Percentiles rank a stretch among this genome's conserved stretches.
Conservation (phyloP, 129 eudicot species). For the Helianthus tuberosus region DNA sequence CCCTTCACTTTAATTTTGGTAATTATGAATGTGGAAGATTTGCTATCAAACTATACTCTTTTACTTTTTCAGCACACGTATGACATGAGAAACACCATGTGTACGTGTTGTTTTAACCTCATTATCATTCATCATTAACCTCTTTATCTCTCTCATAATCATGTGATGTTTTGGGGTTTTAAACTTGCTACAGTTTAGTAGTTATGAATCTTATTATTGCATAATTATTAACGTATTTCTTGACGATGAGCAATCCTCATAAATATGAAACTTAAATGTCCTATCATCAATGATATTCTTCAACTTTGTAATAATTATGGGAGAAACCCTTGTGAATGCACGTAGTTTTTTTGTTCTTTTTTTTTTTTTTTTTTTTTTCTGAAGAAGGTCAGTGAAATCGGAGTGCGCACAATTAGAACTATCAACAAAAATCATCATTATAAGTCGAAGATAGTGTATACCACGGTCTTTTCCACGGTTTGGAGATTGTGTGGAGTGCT, state of each 20-base stretch:
- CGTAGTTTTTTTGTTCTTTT: neutral
- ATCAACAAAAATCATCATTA: too few relatives aligned
- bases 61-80: slow-evolving; percentile 31
- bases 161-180: slow-evolving; percentile 32
- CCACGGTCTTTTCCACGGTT: too few relatives aligned
- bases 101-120: slow-evolving; percentile 26
- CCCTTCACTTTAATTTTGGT: slow-evolving; percentile 31
- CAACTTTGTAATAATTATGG: neutral
- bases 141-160: slow-evolving; percentile 10
- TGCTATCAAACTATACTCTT: slow-evolving; percentile 25
- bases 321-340: neutral
- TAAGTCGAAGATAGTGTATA: too few relatives aligned
- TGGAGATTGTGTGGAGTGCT: too few relatives aligned
- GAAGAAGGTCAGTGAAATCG: neutral
- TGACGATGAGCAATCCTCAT: neutral
- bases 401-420: too few relatives aligned
- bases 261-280: neutral
- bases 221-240: slow-evolving; percentile 19
- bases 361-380: neutral
- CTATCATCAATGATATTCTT: neutral
- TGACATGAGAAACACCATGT: neutral
- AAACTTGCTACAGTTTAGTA: slow-evolving; percentile 14
- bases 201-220: slow-evolving; percentile 22
- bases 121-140: neutral
- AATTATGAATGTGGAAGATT: slow-evolving; percentile 42